These are phyloP conservation scores for Aspergillus bridgeri DNA, from an alignment of 495 filamentous ascomycete species.

Conservation along the genomic window DNA sequence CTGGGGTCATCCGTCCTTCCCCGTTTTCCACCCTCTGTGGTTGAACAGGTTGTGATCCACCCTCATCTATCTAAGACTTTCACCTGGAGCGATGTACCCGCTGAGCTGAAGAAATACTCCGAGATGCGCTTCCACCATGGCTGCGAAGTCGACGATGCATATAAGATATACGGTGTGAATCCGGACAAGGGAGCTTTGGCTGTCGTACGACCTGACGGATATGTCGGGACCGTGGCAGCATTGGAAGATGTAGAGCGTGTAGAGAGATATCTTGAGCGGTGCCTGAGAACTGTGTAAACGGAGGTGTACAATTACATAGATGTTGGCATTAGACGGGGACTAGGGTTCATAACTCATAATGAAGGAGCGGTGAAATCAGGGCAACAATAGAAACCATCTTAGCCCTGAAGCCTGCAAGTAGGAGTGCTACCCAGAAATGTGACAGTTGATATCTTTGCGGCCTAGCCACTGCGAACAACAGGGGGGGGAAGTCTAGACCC, in stretches of 20 bases:
- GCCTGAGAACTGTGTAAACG: slow-evolving; percentile 20
- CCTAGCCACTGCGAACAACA: no score
- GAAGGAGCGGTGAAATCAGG: no score
- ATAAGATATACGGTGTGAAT: slow-evolving; percentile 61
- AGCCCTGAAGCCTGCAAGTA: no score
- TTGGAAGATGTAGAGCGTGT: slow-evolving; percentile 50
- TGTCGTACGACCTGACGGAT: slow-evolving; percentile 62
- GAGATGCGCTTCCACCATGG: slow-evolving; percentile 62
- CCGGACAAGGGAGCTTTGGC: slow-evolving; percentile 56
- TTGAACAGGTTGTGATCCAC: slow-evolving; percentile 63
- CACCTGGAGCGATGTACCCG: slow-evolving; percentile 57
- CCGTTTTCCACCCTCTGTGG: slow-evolving; percentile 35
- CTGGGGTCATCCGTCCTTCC: slow-evolving; percentile 43
- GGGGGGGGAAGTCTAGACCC: no score
- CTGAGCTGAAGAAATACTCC: slow-evolving; percentile 54
- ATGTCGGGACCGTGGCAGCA: slow-evolving; percentile 57
- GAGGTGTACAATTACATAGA: not conserved
- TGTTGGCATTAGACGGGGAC: no score
- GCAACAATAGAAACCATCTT: no score
- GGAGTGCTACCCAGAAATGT: no score
- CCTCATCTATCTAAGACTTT: slow-evolving; percentile 46
- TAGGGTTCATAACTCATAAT: not conserved
- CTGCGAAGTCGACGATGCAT: slow-evolving; percentile 63
- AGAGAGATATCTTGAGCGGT: slow-evolving; percentile 28
- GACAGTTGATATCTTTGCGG: no score